Conservation (phyloP, 768 basidiomycete species). For the Mycena olivaceomarginata region DNA sequence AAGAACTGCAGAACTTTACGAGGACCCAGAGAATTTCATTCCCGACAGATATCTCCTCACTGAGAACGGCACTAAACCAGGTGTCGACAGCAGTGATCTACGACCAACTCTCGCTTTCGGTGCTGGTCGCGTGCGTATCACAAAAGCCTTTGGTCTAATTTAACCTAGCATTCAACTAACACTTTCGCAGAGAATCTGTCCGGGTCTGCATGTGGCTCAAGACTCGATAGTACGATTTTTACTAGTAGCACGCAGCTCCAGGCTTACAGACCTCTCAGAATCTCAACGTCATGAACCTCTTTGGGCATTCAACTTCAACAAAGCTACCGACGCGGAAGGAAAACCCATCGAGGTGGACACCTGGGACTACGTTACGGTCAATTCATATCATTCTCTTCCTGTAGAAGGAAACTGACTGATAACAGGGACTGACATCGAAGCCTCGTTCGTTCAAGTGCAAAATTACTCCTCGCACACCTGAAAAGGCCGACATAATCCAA, state of each 20-base stretch:
- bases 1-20: slow-evolving; percentile 18
- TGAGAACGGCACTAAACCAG: slow-evolving; percentile 32
- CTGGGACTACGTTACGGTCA: slow-evolving; percentile 38
- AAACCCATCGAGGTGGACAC: slow-evolving; percentile 39
- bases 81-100: slow-evolving; percentile 28
- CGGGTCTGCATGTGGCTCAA: slow-evolving; percentile 34
- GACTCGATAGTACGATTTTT: slow-evolving; percentile 22
- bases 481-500: slow-evolving; percentile 41
- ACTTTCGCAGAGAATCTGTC: slow-evolving; percentile 22
- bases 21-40: slow-evolving; percentile 35
- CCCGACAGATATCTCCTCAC: slow-evolving; percentile 29
- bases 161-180: neutral
- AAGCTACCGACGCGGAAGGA: slow-evolving; percentile 16
- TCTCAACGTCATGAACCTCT: slow-evolving; percentile 52
- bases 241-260: neutral
- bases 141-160: neutral
- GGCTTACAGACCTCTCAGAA: slow-evolving; percentile 12
- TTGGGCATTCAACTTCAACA: slow-evolving; percentile 54
- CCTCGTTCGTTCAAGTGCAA: slow-evolving; percentile 45
- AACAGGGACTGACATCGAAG: slow-evolving; percentile 36
- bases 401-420: neutral
- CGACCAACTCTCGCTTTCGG: slow-evolving; percentile 27
- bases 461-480: slow-evolving; percentile 45
- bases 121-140: slow-evolving; percentile 30
- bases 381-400: neutral